Conservation (phyloP, 2,329 filamentous ascomycete species). For the Raffaelea ambrosiae region DNA sequence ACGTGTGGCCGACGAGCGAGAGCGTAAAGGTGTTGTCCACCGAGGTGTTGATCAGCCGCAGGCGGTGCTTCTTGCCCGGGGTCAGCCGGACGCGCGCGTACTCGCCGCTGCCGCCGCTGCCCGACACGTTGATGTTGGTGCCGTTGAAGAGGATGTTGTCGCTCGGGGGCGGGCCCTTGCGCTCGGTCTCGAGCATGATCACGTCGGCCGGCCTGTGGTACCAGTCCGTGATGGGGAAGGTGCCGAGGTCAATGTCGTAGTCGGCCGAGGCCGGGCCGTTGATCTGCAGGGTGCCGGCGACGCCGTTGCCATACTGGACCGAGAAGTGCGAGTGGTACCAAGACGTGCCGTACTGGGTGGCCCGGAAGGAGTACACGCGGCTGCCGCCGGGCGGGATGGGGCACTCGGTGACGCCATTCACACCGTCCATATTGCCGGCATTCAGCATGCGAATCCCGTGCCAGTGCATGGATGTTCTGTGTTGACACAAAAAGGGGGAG, state of each 20-base stretch:
- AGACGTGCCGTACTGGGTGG: constrained; percentile 27
- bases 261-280: constrained; percentile 37
- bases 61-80: constrained; percentile 34
- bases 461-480: constrained; percentile 38
- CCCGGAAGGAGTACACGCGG: constrained; percentile 27
- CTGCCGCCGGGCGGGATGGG: constrained; percentile 27
- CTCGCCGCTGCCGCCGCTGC: constrained; percentile 14
- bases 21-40: constrained; percentile 39
- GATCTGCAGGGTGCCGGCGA: constrained; percentile 41
- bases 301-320: constrained; percentile 41
- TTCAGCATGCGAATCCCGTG: constrained; percentile 37
- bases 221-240: constrained; percentile 22
- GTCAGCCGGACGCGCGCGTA: constrained; percentile 22
- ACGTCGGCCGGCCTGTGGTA: constrained; percentile 1
- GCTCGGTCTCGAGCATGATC: constrained; percentile 2
- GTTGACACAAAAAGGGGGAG: not conserved
- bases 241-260: constrained; percentile 46
- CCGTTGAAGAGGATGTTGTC: constrained; percentile 33
- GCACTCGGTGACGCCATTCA: constrained; percentile 32
- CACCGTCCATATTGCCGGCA: constrained; percentile 37
- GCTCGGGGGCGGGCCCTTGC: constrained; percentile 16
- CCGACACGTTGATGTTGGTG: constrained; percentile 24
- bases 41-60: constrained; percentile 40
- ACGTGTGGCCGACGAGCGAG: constrained; percentile 36
- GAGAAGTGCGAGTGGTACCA: constrained; percentile 43